These are phyloP conservation scores for Calamus simplicifolius DNA, from an alignment of 176 grass and related monocot genomes.

Conservation along the genomic window DNA sequence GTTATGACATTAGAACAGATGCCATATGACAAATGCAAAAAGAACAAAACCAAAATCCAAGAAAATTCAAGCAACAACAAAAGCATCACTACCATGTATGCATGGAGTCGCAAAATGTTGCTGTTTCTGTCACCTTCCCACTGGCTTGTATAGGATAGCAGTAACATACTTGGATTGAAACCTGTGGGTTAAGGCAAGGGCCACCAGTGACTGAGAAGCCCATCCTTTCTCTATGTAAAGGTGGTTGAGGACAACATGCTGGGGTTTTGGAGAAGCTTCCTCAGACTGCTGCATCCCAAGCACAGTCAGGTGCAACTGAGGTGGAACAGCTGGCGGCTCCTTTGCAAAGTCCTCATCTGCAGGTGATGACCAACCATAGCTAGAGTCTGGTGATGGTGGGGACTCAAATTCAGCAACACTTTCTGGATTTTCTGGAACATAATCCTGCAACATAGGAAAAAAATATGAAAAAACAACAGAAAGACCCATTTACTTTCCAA, in stretches of 20 bases:
- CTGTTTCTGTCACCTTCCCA: not conserved
- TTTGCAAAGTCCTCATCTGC: constrained; percentile 85
- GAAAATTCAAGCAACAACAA: too few relatives aligned
- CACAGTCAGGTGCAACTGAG: constrained; percentile 65
- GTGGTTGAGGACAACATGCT: constrained; percentile 92
- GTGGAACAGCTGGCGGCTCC: constrained; percentile 74
- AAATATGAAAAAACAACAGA: not conserved
- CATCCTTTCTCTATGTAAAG: constrained; percentile 93
- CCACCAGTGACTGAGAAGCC: constrained; percentile 59
- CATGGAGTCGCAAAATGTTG: too few relatives aligned
- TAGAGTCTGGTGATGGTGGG: constrained; percentile 66
- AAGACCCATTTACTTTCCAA: not conserved
- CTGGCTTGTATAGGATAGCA: constrained; percentile 83
- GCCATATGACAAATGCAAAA: too few relatives aligned
- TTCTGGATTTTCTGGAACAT: constrained; percentile 79
- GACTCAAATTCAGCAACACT: constrained; percentile 74
- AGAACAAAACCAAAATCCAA: too few relatives aligned
- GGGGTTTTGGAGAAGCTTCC: constrained; percentile 50
- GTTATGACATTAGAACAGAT: not conserved
- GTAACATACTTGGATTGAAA: constrained; percentile 95
- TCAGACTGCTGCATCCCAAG: constrained; percentile 55
- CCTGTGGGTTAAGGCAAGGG: constrained; percentile 88
- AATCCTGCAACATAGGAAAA: constrained; percentile 52
- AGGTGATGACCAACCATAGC: constrained; percentile 62
- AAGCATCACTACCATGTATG: too few relatives aligned